A percentile compares a stretch with the other conserved stretches of the same genome.
These are phyloP conservation scores for Scortechinia acanthostroma DNA, from an alignment of 2,329 filamentous ascomycete species.

Conservation along the genomic window DNA sequence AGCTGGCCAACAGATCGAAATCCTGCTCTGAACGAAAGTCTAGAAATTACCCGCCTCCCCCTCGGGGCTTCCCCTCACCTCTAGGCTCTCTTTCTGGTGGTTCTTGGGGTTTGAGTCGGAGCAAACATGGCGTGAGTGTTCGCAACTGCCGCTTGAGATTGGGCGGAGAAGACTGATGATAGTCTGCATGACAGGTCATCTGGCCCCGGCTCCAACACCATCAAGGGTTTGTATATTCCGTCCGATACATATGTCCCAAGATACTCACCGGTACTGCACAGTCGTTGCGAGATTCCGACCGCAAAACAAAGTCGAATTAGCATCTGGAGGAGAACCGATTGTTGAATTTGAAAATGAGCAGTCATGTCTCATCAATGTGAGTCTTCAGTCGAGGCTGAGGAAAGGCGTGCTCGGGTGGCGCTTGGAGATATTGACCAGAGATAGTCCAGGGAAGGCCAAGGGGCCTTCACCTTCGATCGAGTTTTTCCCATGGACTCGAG, in stretches of 20 bases:
- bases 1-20: too few species aligned
- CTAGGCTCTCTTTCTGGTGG: too few species aligned
- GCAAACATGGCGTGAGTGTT: background rate
- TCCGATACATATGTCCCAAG: background rate
- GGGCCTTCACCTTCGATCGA: constrained; percentile 91
- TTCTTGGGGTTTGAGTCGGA: too few species aligned
- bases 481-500: constrained; percentile 91
- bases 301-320: constrained; percentile 89
- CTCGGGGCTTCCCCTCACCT: too few species aligned
- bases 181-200: constrained; percentile 2
- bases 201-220: background rate
- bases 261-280: constrained; percentile 32
- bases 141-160: too few species aligned
- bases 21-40: too few species aligned
- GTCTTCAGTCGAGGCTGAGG: constrained; percentile 13
- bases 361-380: constrained; percentile 78
- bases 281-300: constrained; percentile 97
- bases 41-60: too few species aligned
- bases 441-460: constrained; percentile 75
- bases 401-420: too few species aligned
- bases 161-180: too few species aligned
- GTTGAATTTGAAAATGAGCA: constrained; percentile 83
- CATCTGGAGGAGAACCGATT: constrained; percentile 83
- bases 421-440: background rate
- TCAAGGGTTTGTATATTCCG: background rate